These are phyloP conservation scores for Populus deltoides DNA, from an alignment of 345 rosid genomes.

Conservation along the genomic window DNA sequence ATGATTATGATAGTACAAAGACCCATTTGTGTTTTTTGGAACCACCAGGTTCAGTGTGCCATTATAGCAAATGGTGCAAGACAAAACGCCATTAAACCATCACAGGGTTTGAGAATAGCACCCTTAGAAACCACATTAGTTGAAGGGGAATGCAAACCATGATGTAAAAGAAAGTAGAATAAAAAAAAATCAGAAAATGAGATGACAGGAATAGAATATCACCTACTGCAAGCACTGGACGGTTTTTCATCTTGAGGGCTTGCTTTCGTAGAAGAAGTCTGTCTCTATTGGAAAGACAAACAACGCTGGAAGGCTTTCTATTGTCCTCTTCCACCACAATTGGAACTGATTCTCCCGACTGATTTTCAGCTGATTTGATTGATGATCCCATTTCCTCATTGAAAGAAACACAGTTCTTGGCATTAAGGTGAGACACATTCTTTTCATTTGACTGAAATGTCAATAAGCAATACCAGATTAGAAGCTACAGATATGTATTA, in stretches of 20 bases:
- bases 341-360: conserved; percentile 22
- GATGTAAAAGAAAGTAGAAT: background rate
- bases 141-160: background rate
- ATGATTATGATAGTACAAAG: no score
- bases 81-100: no score
- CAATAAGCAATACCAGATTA: background rate
- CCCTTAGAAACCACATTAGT: background rate
- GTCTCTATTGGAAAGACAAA: conserved; percentile 69
- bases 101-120: background rate
- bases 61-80: no score
- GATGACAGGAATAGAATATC: conserved; percentile 14
- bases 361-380: conserved; percentile 23
- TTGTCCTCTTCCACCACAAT: conserved; percentile 20
- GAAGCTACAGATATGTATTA: conserved; percentile 8
- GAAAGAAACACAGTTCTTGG: conserved; percentile 19
- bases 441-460: conserved; percentile 34
- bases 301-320: conserved; percentile 28
- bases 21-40: no score
- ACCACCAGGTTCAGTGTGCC: no score
- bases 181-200: background rate
- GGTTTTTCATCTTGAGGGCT: conserved; percentile 80
- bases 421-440: conserved; percentile 12
- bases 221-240: conserved; percentile 88
- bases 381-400: conserved; percentile 26
- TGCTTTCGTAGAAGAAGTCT: conserved; percentile 86